phyloP scores from a whole-genome alignment of 331 rosid genomes.

The Cydonia oblonga region DNA sequence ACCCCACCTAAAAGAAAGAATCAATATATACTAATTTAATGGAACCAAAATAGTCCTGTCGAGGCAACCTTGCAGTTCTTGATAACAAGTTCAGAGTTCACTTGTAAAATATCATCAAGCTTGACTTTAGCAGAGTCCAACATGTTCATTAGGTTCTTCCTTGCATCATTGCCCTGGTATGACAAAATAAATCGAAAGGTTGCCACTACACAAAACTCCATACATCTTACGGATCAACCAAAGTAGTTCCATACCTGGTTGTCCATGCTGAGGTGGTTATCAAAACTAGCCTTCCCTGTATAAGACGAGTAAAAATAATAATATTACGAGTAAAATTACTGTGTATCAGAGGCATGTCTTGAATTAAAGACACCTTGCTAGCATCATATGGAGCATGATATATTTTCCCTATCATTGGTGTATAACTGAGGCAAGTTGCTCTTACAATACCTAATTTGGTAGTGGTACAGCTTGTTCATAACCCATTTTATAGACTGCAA shows the following conservation, averaged over 20 bases:
- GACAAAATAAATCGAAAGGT: slow-evolving; percentile 18
- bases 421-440: neutral
- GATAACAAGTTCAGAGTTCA: slow-evolving; percentile 39
- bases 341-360: neutral
- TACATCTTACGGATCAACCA: neutral
- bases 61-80: slow-evolving; percentile 55
- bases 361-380: neutral
- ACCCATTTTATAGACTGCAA: neutral
- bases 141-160: slow-evolving; percentile 32
- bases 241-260: slow-evolving; percentile 32
- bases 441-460: neutral
- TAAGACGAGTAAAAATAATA: neutral
- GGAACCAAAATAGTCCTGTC: neutral
- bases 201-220: slow-evolving; percentile 8
- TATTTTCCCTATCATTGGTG: neutral
- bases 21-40: neutral
- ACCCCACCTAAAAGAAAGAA: slow-evolving; percentile 2
- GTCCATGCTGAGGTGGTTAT: slow-evolving; percentile 18
- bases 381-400: neutral
- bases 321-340: neutral
- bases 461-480: neutral
- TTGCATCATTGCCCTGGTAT: slow-evolving; percentile 45
- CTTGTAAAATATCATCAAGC: slow-evolving; percentile 41
- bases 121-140: slow-evolving; percentile 62
- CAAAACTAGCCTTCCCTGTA: slow-evolving; percentile 36